These are phyloP conservation scores for Guillardia theta DNA, from an alignment of 78 protist genomes.

Conservation along the genomic window DNA sequence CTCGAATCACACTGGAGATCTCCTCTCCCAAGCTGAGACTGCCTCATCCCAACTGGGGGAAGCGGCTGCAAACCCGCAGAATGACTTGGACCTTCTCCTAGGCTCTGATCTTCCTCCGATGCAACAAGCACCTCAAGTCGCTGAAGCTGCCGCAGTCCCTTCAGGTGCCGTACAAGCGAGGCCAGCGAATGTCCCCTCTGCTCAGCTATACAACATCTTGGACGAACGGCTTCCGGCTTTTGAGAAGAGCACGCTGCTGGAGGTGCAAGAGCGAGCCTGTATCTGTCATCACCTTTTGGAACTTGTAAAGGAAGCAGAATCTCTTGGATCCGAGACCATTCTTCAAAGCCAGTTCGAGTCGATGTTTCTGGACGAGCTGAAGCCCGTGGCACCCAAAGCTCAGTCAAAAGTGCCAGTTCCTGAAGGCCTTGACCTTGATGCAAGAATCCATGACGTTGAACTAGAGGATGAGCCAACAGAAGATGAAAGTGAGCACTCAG, in stretches of 20 bases:
- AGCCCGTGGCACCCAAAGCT: slow-evolving; percentile 15
- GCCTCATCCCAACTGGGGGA: too few relatives aligned
- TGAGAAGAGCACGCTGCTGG: slow-evolving; percentile 13
- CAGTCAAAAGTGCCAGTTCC: slow-evolving; percentile 3
- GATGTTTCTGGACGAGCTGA: slow-evolving; percentile 1
- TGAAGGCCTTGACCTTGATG: slow-evolving; percentile 9
- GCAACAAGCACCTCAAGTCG: too few relatives aligned
- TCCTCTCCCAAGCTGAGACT: too few relatives aligned
- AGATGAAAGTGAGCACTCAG: background rate
- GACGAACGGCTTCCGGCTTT: too few relatives aligned
- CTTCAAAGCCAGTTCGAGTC: background rate
- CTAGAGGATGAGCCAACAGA: background rate
- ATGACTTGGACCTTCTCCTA: background rate
- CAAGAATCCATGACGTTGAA: background rate
- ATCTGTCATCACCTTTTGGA: background rate
- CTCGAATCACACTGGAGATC: too few relatives aligned
- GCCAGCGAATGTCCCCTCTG: too few relatives aligned
- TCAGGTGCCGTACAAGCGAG: too few relatives aligned
- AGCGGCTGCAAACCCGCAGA: background rate
- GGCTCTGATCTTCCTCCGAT: background rate
- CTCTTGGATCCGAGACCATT: background rate
- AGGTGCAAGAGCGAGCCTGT: slow-evolving; percentile 39
- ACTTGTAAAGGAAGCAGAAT: background rate
- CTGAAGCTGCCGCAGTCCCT: too few relatives aligned
- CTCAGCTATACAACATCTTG: too few relatives aligned